A percentile compares a stretch with the other conserved stretches of the same genome.
Evolutionary conservation across 139 green algal genomes (phyloP).

Genomic region (Coccomyxa sp.): DNA sequence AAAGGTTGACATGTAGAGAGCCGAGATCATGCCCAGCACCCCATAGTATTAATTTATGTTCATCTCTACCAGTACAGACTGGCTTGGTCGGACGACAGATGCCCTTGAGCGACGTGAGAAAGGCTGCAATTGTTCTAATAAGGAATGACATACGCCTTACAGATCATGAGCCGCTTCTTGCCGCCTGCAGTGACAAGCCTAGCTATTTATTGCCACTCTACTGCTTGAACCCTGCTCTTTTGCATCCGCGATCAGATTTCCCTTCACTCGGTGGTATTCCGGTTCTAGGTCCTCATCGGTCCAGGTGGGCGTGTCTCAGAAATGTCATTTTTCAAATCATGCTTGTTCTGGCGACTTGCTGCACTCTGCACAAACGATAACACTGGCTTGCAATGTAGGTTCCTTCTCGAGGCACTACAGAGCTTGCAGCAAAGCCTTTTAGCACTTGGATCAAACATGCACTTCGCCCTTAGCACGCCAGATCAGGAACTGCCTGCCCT

Average conservation of each 20-base stretch:
- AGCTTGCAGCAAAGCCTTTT: neutral
- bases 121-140: conserved; percentile 12
- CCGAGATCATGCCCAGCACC: too few species aligned
- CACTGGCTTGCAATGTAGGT: neutral
- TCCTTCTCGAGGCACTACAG: conserved; percentile 17
- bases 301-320: neutral
- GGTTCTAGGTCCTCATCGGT: neutral
- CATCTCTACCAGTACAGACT: too few species aligned
- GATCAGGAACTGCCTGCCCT: neutral
- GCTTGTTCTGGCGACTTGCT: neutral
- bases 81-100: too few species aligned
- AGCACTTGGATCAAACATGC: neutral
- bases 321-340: neutral
- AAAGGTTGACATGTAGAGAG: too few species aligned
- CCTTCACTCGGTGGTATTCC: neutral
- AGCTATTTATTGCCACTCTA: conserved; percentile 11
- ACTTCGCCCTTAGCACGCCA: neutral
- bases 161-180: conserved; percentile 28
- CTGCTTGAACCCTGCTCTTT: conserved; percentile 13
- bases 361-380: neutral
- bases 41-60: too few species aligned
- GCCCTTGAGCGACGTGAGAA: too few species aligned
- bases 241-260: neutral
- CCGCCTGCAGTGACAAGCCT: neutral
- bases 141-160: conserved; percentile 21